These are phyloP conservation scores for Barbatosphaeria neglecta DNA, from an alignment of 495 filamentous ascomycete genomes.

Conservation along the genomic window DNA sequence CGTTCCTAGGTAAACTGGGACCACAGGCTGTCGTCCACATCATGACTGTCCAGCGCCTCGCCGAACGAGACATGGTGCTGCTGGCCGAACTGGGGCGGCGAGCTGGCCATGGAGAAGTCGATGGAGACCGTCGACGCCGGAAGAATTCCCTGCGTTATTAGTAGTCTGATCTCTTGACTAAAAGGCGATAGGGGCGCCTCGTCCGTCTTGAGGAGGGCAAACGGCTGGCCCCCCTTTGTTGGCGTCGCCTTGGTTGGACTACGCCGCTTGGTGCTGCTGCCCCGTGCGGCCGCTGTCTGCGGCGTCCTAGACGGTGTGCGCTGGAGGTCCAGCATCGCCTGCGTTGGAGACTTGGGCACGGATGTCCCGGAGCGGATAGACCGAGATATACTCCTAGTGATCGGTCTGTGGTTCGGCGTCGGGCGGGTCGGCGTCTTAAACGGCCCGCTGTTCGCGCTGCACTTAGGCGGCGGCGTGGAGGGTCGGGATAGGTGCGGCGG, in stretches of 20 bases:
- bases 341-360: constrained; percentile 21
- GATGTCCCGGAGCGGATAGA: constrained; percentile 33
- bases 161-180: too few relatives aligned
- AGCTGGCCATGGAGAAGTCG: constrained; percentile 41
- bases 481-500: constrained; percentile 38
- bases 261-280: constrained; percentile 22
- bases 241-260: constrained; percentile 27
- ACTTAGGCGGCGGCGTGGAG: constrained; percentile 51
- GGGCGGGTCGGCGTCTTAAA: constrained; percentile 48
- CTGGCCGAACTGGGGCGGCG: constrained; percentile 28
- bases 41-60: not conserved
- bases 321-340: constrained; percentile 16
- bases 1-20: not conserved
- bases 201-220: too few relatives aligned
- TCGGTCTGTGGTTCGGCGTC: constrained; percentile 43
- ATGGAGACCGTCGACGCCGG: too few relatives aligned
- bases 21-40: not conserved
- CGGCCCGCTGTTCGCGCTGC: constrained; percentile 22
- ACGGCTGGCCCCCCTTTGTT: too few relatives aligned
- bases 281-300: constrained; percentile 13
- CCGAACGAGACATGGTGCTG: not conserved
- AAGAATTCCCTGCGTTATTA: too few relatives aligned
- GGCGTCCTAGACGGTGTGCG: constrained; percentile 34
- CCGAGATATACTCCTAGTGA: constrained; percentile 43
- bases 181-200: too few relatives aligned